Base-by-base conservation (phyloP, 257 asterid genomes). In the Solanum habrochaites region DNA sequence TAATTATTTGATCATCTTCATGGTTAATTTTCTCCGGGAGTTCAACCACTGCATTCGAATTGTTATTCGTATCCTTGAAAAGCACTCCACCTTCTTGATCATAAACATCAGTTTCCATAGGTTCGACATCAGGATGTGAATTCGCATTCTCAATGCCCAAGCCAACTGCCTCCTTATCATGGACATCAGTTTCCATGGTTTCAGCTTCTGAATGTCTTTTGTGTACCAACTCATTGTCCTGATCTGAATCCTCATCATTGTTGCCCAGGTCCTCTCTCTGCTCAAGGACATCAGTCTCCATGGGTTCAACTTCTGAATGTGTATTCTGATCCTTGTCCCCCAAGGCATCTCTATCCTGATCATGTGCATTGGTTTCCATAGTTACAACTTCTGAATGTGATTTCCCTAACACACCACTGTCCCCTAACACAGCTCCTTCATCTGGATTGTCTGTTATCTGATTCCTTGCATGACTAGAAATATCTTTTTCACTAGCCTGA, bases 371-470 rank as follows among this genome's bases (percentile, higher is more conserved):
- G 15, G 82, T 15, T 62, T 37, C 52, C 42, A 78, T 56, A 75
- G 69, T 52, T 72, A 10, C 83, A 73, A 45, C 87, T 35, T 49
- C 86, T 8, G 88, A 52, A 35, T 86, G 87, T 45, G 78, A 43
- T 75, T 86, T 86, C 45, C 31, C 77, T 14, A 83, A 87, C 69
- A 40, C 42, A 6, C 14, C 88, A 73, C 73, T 60, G 39, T 89
- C 86, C 82, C 77, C 88, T 35, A 52, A 88, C 67, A 78, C 85
- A 91, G 70, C 77, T 86, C 87, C 89, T 88, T 93, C 93, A 12
- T 85, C 40, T 8, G 86, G 92, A 86, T 84, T 75, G 66, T 71
- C 85, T 16, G 45, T 43, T 86, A 72, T 31, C 81, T 86, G 88
- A n/a, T 88, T 58, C 80, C 42, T 52, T 77, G 60, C 89, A 75